Base-by-base conservation (phyloP, 306 rosid genomes). In the Medicago lupulina region DNA sequence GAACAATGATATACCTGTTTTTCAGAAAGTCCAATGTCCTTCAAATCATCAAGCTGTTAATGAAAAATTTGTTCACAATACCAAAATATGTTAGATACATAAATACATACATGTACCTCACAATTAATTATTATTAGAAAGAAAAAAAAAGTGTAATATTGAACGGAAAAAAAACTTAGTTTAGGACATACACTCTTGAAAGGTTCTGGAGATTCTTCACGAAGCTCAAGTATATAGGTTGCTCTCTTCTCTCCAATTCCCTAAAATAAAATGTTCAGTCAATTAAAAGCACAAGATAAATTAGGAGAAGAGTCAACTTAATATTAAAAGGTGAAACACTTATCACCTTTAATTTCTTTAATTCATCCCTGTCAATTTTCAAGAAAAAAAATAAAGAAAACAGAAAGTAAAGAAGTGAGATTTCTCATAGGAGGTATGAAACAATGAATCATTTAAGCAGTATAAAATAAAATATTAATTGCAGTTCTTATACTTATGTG, bases 181-280 rank as follows among this genome's bases (percentile, higher is more conserved):
- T 6, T 21, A 38, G 38, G 38, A 79, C 98, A 82, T 78, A 94
- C 98, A 74, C 81, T 90, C 80, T 89, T 92, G 78, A 94, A 94
- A 44, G 95, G 93, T 54, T 88, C 85, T 0, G 91, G 92, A 57
- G 97, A 90, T 78, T 88, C 95, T 55, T 86, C 87, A 23, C 96
- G 96, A 38, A 87, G 86, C 81, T 88, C 69, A 44, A 94, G 87
- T 71, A 94, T 88, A 63, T 11, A 84, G 25, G 87, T 81, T 61
- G 97, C 95, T 78, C 98, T 87, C 79, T 87, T 94, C 85, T 94
- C 97, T n/a, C 98, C 97, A 61, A 94, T 92, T 23, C 97, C 97
- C 98, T 94, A 23, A 21, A 46, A 31, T 10, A 58, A 39, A 43
- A 44, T 39, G 6, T 43, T 40, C 16, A 55, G 17, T 76, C 58